Base-by-base conservation (phyloP, 345 rosid genomes). In the Orychophragmus violaceus region DNA sequence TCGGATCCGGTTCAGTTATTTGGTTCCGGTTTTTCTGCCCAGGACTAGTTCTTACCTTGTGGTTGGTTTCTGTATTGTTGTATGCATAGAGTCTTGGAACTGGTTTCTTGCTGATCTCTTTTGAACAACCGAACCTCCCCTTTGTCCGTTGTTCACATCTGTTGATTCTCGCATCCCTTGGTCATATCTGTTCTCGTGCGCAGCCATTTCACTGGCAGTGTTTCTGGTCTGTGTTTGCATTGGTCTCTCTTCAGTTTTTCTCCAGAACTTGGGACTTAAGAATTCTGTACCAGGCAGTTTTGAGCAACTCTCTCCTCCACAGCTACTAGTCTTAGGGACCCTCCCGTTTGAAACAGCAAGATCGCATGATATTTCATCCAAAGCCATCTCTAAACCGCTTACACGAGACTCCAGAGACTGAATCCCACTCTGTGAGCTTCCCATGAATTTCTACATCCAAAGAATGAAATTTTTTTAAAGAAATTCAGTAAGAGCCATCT, bases 291-390 rank as follows among this genome's bases (percentile, higher is more conserved):
- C n/a, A n/a, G n/a, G n/a, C n/a, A n/a, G n/a, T n/a, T n/a, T n/a
- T n/a, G n/a, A n/a, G n/a, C n/a, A n/a, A n/a, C n/a, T n/a, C n/a
- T n/a, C n/a, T n/a, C n/a, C n/a, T n/a, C n/a, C n/a, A n/a, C n/a
- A n/a, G n/a, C n/a, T n/a, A n/a, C n/a, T n/a, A n/a, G n/a, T n/a
- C n/a, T n/a, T n/a, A n/a, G n/a, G n/a, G n/a, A n/a, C n/a, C 85
- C 90, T 87, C 61, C 96, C 91, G 37, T 71, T 82, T 28, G 91
- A 81, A 52, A 83, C 83, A 18, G 88, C 97, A 33, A 89, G 62
- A 79, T 86, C 97, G 27, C 79, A 68, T 50, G 97, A 93, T 63
- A 93, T 93, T 71, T 90, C 97, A 77, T 85, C 93, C 68, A 93
- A 76, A 57, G 91, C 90, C 90, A 85, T 86, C n/a, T n/a, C n/a